These are phyloP conservation scores for Diaporthe humulicola DNA, from an alignment of 2,329 filamentous ascomycete species.

Conservation along the genomic window DNA sequence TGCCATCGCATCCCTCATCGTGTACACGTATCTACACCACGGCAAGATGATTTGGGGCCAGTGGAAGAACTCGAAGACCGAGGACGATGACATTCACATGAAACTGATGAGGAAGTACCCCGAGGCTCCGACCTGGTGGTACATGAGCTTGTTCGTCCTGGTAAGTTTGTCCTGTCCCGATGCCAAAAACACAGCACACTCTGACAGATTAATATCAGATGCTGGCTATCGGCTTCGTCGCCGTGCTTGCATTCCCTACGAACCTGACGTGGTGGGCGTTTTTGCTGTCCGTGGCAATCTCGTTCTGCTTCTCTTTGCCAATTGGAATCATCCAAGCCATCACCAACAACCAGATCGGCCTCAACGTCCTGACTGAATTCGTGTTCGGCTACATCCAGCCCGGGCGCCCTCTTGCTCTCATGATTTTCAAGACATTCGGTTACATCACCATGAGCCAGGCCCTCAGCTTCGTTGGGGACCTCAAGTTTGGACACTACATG, in stretches of 20 bases:
- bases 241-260: conserved; percentile 73
- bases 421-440: conserved; percentile 78
- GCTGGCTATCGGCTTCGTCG: conserved; percentile 66
- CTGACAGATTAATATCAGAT: conserved; percentile 55
- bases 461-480: conserved; percentile 73
- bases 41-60: conserved; percentile 75
- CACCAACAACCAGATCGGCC: conserved; percentile 78
- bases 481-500: conserved; percentile 83
- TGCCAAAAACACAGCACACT: background rate
- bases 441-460: conserved; percentile 76
- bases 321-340: conserved; percentile 79
- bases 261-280: conserved; percentile 82
- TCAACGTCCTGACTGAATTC: conserved; percentile 83
- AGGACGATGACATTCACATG: conserved; percentile 75
- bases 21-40: conserved; percentile 77
- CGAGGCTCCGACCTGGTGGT: conserved; percentile 76
- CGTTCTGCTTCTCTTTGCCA: conserved; percentile 74
- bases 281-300: conserved; percentile 74
- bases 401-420: conserved; percentile 77
- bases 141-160: conserved; percentile 67
- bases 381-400: conserved; percentile 82
- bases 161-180: conserved; percentile 53
- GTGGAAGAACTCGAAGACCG: conserved; percentile 68
- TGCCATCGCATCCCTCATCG: conserved; percentile 76
- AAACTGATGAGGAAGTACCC: conserved; percentile 73